These are phyloP conservation scores for Cucumis cinereus DNA, from an alignment of 306 rosid species.

Conservation along the genomic window DNA sequence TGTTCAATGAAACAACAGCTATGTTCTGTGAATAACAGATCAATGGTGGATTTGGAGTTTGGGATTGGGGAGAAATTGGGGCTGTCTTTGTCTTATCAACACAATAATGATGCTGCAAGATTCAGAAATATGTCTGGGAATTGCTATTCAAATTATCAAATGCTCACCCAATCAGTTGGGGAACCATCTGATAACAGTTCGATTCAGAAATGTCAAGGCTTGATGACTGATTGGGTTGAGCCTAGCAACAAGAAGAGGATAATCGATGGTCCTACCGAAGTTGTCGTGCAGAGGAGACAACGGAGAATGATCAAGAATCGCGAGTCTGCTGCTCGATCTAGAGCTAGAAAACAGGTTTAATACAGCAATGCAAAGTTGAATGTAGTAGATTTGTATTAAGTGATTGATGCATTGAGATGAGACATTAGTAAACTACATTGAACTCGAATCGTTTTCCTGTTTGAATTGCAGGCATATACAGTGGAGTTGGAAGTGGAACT, in stretches of 20 bases:
- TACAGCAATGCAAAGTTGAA: neutral
- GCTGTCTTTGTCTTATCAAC: slow-evolving; percentile 12
- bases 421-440: neutral
- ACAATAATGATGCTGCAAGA: slow-evolving; percentile 4
- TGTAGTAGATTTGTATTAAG: neutral
- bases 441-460: neutral
- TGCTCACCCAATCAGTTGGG: slow-evolving; percentile 18
- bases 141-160: slow-evolving; percentile 15
- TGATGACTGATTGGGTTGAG: slow-evolving; percentile 23
- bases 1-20: neutral
- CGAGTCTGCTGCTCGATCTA: slow-evolving; percentile 73
- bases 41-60: slow-evolving; percentile 12
- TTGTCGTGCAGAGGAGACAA: slow-evolving; percentile 51
- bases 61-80: slow-evolving; percentile 16
- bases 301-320: slow-evolving; percentile 77
- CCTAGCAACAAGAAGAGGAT: slow-evolving; percentile 28
- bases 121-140: neutral
- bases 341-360: slow-evolving; percentile 66
- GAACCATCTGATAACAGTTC: slow-evolving; percentile 8
- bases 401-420: neutral
- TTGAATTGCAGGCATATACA: slow-evolving; percentile 48
- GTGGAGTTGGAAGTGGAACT: slow-evolving; percentile 64
- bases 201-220: slow-evolving; percentile 14
- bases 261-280: slow-evolving; percentile 41
- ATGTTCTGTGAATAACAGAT: slow-evolving; percentile 2